Base-by-base conservation (phyloP, 768 basidiomycete species). In the Coprinellus micaceus region DNA sequence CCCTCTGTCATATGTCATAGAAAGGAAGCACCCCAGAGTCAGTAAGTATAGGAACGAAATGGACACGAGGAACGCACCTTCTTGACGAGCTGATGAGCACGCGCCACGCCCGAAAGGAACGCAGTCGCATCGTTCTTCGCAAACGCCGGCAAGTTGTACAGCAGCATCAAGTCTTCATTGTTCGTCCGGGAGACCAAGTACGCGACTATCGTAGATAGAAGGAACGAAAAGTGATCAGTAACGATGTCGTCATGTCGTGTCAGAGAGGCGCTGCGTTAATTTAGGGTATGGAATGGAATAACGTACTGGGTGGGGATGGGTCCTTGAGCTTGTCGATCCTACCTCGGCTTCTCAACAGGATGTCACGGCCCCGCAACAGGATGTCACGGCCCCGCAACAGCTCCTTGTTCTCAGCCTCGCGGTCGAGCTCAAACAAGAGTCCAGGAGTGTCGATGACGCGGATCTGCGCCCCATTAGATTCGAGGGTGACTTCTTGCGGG, bases 381-480 rank as follows among this genome's bases (percentile, higher is more conserved):
- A 94, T 82, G 64, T 97, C 94, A 19, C 79, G 82, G 4, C 83
- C 79, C 33, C 83, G 78, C 60, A 64, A 60, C n/a, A 65, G 66
- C 28, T 74, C 74, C 15, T 61, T 56, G 26, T 74, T 74, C 30
- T 77, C 78, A 11, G 67, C 71, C 21, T 74, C 66, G 15, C 74
- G 70, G 19, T 75, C 73, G 2, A 68, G 54, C 19, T 70, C 67
- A 78, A 83, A 86, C 50, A 82, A 77, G 61, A 94, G 71, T n/a
- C 94, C 94, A 29, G 94, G 94, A 0, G 91, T 96, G 68, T 97
- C 94, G 63, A 94, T 84, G 54, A 95, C 63, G 30, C 81, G 80
- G 60, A 94, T 74, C 51, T 73, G 71, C 59, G 73, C 75, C 22
- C 77, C 80, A 10, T 74, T 76, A 10, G 74, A 66, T 50, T 79